Conservation (phyloP, 2,329 filamentous ascomycete species). For the Exutisphaerella laricina region DNA sequence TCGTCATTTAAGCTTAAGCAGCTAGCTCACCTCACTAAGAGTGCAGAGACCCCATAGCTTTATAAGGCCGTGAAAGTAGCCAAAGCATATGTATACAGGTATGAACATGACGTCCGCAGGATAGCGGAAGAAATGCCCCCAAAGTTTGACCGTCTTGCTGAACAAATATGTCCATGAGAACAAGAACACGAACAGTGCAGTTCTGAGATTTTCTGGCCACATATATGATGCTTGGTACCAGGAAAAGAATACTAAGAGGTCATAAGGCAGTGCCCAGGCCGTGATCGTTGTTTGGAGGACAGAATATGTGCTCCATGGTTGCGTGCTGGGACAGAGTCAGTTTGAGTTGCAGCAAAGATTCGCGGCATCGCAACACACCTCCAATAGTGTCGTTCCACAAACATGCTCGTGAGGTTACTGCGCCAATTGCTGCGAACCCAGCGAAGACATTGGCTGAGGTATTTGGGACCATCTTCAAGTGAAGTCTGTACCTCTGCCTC, state of each 20-base stretch:
- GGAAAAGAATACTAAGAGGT: constrained; percentile 65
- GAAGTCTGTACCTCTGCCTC: constrained; percentile 92
- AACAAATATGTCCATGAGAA: constrained; percentile 68
- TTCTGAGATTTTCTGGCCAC: constrained; percentile 29
- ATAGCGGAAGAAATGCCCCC: constrained; percentile 79
- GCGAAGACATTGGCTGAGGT: constrained; percentile 85
- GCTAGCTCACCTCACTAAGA: constrained; percentile 56
- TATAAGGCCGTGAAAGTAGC: constrained; percentile 87
- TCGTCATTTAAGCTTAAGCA: constrained; percentile 12
- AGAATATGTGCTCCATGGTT: constrained; percentile 90
- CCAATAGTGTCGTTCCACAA: constrained; percentile 78
- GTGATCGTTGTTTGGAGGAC: constrained; percentile 90
- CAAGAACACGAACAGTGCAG: constrained; percentile 55
- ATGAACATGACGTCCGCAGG: constrained; percentile 74
- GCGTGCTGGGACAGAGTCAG: constrained; percentile 55
- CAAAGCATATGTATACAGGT: constrained; percentile 82
- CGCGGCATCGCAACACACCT: constrained; percentile 59
- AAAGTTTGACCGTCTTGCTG: constrained; percentile 85
- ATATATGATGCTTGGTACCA: constrained; percentile 62
- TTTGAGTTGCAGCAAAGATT: constrained; percentile 7
- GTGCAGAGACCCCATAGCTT: constrained; percentile 84
- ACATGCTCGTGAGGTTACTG: constrained; percentile 87
- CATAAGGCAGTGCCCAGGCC: constrained; percentile 74
- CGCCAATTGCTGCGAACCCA: constrained; percentile 98
- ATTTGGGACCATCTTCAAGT: constrained; percentile 80